Conservation (phyloP, 495 filamentous ascomycete species). For the Coniosporium apollinis region DNA sequence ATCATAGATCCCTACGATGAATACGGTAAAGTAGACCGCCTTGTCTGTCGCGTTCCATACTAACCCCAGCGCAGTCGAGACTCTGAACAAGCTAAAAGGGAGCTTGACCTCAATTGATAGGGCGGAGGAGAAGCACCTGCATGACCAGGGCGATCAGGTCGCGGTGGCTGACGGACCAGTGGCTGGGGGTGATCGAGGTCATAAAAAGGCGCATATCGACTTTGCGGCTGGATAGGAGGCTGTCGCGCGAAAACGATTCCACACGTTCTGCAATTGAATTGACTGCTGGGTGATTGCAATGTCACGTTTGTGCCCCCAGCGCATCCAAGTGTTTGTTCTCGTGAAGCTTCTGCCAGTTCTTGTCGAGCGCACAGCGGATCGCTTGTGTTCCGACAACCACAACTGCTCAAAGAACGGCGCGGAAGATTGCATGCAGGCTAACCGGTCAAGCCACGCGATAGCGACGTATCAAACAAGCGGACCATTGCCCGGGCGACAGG, state of each 20-base stretch:
- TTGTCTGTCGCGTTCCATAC: too few relatives aligned
- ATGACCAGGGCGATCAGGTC: conserved; percentile 19
- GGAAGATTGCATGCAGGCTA: too few relatives aligned
- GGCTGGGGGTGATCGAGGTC: conserved; percentile 55
- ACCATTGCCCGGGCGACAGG: too few relatives aligned
- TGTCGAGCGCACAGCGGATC: not conserved
- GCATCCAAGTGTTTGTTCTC: not conserved
- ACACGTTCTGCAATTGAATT: not conserved
- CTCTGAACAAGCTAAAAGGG: conserved; percentile 85
- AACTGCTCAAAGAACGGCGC: too few relatives aligned
- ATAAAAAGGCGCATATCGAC: conserved; percentile 2
- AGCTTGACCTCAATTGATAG: conserved; percentile 74
- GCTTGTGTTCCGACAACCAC: not conserved
- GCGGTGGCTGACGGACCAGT: conserved; percentile 12
- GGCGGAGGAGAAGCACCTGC: conserved; percentile 61
- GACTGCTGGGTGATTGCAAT: not conserved
- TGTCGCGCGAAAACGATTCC: not conserved
- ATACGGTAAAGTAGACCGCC: too few relatives aligned
- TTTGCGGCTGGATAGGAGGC: conserved; percentile 2
- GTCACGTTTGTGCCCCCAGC: not conserved
- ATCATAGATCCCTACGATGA: conserved; percentile 90
- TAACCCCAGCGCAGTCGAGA: too few relatives aligned
- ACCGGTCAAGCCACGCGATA: too few relatives aligned
- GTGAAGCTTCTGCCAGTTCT: not conserved
- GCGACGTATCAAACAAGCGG: too few relatives aligned